These are phyloP conservation scores for Begonia peltatifolia DNA, from an alignment of 306 rosid genomes.

Conservation along the genomic window DNA sequence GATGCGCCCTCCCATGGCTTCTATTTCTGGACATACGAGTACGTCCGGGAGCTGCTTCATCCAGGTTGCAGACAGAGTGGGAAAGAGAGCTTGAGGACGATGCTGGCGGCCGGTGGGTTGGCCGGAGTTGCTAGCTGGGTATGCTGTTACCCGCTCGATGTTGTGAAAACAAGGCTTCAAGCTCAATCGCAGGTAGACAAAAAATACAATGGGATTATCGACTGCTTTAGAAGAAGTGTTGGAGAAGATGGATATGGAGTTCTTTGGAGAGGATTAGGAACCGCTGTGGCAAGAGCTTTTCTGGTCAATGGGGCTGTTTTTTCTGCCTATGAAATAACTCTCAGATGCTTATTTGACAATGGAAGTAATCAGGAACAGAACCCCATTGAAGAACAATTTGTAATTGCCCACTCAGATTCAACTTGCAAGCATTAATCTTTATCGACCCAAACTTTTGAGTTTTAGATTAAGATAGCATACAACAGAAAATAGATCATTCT, in stretches of 20 bases:
- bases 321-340: conserved; percentile 59
- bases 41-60: conserved; percentile 60
- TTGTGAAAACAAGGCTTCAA: conserved; percentile 66
- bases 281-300: conserved; percentile 69
- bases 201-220: conserved; percentile 49
- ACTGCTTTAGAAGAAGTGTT: conserved; percentile 55
- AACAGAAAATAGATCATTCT: no score
- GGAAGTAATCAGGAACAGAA: conserved; percentile 24
- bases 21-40: conserved; percentile 85
- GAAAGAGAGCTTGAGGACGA: conserved; percentile 48
- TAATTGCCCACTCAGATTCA: neutral
- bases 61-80: conserved; percentile 68
- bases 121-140: conserved; percentile 83
- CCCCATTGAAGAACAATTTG: neutral
- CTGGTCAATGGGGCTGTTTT: conserved; percentile 75
- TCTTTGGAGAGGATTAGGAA: conserved; percentile 69
- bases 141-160: conserved; percentile 71
- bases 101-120: conserved; percentile 65
- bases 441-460: no score
- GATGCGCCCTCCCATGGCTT: conserved; percentile 64
- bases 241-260: conserved; percentile 45
- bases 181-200: conserved; percentile 31
- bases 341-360: conserved; percentile 43
- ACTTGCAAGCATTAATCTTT: no score
- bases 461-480: no score